These are phyloP conservation scores for Microstroma glucosiphilum DNA, from an alignment of 1,284 basidiomycete genomes.

Conservation along the genomic window DNA sequence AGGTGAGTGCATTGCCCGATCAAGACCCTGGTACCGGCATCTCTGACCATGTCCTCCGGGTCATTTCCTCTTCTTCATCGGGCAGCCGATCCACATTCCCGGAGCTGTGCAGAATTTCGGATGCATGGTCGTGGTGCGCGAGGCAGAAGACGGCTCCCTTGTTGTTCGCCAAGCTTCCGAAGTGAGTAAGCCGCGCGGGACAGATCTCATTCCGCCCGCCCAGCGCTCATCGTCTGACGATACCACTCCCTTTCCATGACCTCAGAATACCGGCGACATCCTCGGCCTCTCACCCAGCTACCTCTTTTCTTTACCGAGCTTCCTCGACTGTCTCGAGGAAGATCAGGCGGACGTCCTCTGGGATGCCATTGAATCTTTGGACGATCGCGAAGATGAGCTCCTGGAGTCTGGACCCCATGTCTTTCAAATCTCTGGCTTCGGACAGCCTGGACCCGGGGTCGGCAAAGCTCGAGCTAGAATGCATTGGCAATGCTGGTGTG, in stretches of 20 bases:
- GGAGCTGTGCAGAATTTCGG: slow-evolving; percentile 82
- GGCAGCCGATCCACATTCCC: slow-evolving; percentile 69
- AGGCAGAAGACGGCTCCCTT: slow-evolving; percentile 61
- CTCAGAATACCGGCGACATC: slow-evolving; percentile 60
- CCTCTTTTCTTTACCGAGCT: slow-evolving; percentile 70
- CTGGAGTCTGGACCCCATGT: slow-evolving; percentile 52
- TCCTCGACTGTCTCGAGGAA: slow-evolving; percentile 67
- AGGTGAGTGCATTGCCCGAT: slow-evolving; percentile 54
- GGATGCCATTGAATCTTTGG: slow-evolving; percentile 69
- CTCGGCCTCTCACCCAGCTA: slow-evolving; percentile 71
- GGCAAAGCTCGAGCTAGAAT: slow-evolving; percentile 54
- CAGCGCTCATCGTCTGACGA: neutral
- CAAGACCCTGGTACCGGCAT: neutral
- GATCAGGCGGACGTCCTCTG: slow-evolving; percentile 67
- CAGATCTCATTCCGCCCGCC: neutral
- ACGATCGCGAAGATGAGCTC: slow-evolving; percentile 56
- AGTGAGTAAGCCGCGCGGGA: slow-evolving; percentile 53
- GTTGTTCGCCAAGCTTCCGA: slow-evolving; percentile 75
- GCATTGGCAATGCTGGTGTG: slow-evolving; percentile 79
- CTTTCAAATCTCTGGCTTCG: slow-evolving; percentile 67
- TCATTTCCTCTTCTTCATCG: neutral
- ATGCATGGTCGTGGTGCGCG: slow-evolving; percentile 69
- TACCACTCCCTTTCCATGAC: neutral
- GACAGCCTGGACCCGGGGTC: slow-evolving; percentile 54
- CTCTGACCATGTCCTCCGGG: neutral